phyloP scores from a whole-genome alignment of 768 basidiomycete genomes.

The Jaapia argillacea region DNA sequence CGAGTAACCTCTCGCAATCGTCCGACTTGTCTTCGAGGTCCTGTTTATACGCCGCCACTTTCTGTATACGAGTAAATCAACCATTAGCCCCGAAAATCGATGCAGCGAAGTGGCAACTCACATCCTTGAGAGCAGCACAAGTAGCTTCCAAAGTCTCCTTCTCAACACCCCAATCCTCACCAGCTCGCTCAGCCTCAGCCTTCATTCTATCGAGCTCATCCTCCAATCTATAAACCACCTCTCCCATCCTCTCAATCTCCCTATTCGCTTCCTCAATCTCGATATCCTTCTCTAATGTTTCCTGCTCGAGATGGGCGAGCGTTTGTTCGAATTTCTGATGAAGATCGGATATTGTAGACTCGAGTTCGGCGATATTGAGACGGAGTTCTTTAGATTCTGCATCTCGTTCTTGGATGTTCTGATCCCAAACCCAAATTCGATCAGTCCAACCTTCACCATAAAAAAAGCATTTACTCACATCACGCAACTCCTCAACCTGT shows the following conservation, averaged over 20 bases:
- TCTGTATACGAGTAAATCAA: constrained; percentile 34
- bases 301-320: constrained; percentile 65
- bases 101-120: constrained; percentile 17
- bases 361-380: constrained; percentile 64
- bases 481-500: constrained; percentile 72
- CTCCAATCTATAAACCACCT: constrained; percentile 73
- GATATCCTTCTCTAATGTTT: constrained; percentile 70
- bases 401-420: constrained; percentile 75
- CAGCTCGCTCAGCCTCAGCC: constrained; percentile 56
- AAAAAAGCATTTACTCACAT: constrained; percentile 32
- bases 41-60: constrained; percentile 52
- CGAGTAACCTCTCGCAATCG: constrained; percentile 50
- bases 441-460: background rate
- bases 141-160: constrained; percentile 59
- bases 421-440: constrained; percentile 6
- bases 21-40: constrained; percentile 59
- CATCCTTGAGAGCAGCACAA: constrained; percentile 73
- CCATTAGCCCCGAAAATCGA: constrained; percentile 1
- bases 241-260: constrained; percentile 73
- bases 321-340: constrained; percentile 69
- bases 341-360: constrained; percentile 59
- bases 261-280: constrained; percentile 66
- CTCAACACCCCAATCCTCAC: constrained; percentile 70
- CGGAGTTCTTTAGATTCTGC: constrained; percentile 68
- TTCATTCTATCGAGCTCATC: constrained; percentile 73